phyloP scores from a whole-genome alignment of 2,329 filamentous ascomycete species.

The Stachybotrys chartarum region DNA sequence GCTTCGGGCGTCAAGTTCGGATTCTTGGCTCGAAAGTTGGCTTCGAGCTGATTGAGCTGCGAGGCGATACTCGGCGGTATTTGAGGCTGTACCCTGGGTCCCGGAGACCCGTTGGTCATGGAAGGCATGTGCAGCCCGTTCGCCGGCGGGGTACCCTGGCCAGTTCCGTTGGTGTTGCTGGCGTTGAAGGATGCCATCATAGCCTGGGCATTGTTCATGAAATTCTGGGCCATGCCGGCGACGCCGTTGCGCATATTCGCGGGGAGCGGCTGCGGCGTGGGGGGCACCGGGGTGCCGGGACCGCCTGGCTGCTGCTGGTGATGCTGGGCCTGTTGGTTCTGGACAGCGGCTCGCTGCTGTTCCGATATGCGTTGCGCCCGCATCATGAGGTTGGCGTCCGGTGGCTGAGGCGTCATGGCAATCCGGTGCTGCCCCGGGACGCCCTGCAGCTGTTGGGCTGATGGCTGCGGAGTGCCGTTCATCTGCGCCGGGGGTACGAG shows the following conservation, averaged over 20 bases:
- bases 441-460: constrained; percentile 50
- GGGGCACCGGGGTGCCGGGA: constrained; percentile 19
- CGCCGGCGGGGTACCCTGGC: constrained; percentile 36
- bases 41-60: constrained; percentile 45
- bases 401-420: constrained; percentile 33
- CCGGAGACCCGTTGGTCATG: constrained; percentile 37
- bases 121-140: constrained; percentile 39
- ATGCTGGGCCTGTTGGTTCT: constrained; percentile 35
- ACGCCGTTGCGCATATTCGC: constrained; percentile 33
- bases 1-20: constrained; percentile 43
- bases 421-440: constrained; percentile 52
- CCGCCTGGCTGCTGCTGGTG: constrained; percentile 20
- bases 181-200: constrained; percentile 44
- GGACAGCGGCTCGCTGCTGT: constrained; percentile 48
- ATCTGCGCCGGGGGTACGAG: constrained; percentile 51
- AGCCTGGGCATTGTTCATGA: constrained; percentile 43
- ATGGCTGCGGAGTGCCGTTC: constrained; percentile 58
- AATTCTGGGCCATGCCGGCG: constrained; percentile 41
- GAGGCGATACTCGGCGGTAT: constrained; percentile 38
- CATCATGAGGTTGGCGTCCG: constrained; percentile 50
- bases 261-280: constrained; percentile 33
- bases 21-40: constrained; percentile 42
- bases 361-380: constrained; percentile 62
- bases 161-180: constrained; percentile 29
- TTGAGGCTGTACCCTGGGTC: constrained; percentile 31